Conservation (phyloP, 2,329 filamentous ascomycete genomes). For the Fusarium sp. region DNA sequence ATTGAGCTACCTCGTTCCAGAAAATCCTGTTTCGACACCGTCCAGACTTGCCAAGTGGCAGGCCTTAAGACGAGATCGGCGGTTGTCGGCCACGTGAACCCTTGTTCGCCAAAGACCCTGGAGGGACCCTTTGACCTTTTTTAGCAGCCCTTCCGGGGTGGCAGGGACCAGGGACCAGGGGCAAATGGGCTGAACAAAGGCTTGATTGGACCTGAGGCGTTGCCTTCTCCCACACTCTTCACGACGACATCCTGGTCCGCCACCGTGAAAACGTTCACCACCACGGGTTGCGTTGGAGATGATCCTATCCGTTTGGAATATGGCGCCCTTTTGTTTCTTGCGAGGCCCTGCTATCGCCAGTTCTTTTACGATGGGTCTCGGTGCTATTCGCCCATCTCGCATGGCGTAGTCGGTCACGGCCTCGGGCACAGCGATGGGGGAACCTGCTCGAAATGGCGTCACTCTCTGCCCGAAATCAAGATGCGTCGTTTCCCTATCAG, state of each 20-base stretch:
- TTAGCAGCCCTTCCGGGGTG: constrained; percentile 6
- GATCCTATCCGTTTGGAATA: constrained; percentile 38
- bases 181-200: neutral
- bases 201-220: constrained; percentile 38
- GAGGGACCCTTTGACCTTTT: constrained; percentile 29
- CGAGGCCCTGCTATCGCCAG: constrained; percentile 35
- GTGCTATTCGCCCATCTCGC: constrained; percentile 16
- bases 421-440: constrained; percentile 14
- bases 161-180: constrained; percentile 16
- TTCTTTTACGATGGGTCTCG: constrained; percentile 15
- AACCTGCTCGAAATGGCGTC: constrained; percentile 44
- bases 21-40: constrained; percentile 37
- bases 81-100: constrained; percentile 31
- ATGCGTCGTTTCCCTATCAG: constrained; percentile 37
- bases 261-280: constrained; percentile 29
- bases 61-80: constrained; percentile 36
- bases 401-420: constrained; percentile 15
- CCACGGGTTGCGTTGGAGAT: constrained; percentile 25
- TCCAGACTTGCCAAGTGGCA: constrained; percentile 25
- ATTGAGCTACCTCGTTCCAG: constrained; percentile 25
- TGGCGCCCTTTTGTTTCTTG: constrained; percentile 25
- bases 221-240: constrained; percentile 11
- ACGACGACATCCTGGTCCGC: constrained; percentile 24
- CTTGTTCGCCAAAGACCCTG: constrained; percentile 24
- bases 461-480: constrained; percentile 27